Evolutionary conservation across 768 basidiomycete species (phyloP), one percentile per base, ranked within the genome.

Genomic region (Agrocybe pediades): DNA sequence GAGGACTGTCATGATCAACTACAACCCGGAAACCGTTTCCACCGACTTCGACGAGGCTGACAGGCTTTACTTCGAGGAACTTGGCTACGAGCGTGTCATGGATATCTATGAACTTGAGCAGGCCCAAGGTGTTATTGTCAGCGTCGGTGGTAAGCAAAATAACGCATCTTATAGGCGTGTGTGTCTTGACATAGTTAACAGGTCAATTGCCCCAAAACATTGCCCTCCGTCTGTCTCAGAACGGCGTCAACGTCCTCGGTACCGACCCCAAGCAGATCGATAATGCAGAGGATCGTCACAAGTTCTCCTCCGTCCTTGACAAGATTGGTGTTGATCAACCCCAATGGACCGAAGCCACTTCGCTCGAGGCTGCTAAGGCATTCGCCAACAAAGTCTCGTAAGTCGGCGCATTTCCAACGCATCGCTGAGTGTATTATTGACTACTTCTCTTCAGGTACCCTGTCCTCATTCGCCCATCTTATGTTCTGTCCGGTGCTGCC

Each of bases 41-140:
- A 99, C 97, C 53, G 97, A 98, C 71, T 99, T 95, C 70, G 97
- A 99, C 65, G 97, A 99, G 74, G 97, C 97, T n/a, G 97, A 98
- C 65, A 79, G 97, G 53, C 76, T 99, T 43, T 99, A 99, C 78
- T 99, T 99, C 68, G 97, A 99, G 70, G 96, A 98, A 69, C 84
- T 99, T 53, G 94, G 96, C 46, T 98, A 83, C 74, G 97, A 99
- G 72, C 86, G 96, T 39, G 95, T 99, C 58, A 98, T 99, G 96
- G 97, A 99, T 71, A 98, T 99, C 63, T 99, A 98, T 65, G 97
- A 99, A 70, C 74, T 98, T 55, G 97, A 99, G 68, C 81, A 84
- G 27, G 89, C 97, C 0, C 84, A 90, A 49, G 97, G 97, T 66
- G 93, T 96, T 46, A 84, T 99, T 58, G 96, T 99, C 68, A 94